phyloP scores from a whole-genome alignment of 2,329 filamentous ascomycete genomes.

The Leptographium wingfieldii region DNA sequence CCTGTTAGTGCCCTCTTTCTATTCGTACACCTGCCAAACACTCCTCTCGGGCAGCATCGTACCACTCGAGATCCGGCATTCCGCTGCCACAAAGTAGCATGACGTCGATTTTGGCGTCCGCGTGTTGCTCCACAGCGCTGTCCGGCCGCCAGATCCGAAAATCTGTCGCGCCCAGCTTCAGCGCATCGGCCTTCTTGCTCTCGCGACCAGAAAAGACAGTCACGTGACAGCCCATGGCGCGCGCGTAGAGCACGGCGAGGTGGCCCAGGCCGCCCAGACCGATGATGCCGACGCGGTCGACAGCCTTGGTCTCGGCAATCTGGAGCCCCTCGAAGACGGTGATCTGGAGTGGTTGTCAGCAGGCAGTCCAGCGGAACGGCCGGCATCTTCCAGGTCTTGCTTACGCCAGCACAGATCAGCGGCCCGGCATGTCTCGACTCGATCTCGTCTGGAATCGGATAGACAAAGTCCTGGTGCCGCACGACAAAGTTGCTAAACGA shows the following conservation, averaged over 20 bases:
- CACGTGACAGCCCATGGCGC: conserved; percentile 13
- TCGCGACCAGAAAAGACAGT: conserved; percentile 7
- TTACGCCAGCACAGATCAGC: conserved; percentile 4
- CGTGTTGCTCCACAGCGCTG: conserved; percentile 23
- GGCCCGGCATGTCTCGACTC: neutral
- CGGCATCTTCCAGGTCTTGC: neutral
- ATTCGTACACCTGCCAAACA: neutral
- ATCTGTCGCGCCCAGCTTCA: conserved; percentile 6
- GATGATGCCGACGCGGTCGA: conserved; percentile 21
- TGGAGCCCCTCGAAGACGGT: conserved; percentile 25
- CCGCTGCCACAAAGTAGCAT: conserved; percentile 16
- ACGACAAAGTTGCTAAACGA: conserved; percentile 5
- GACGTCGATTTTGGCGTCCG: conserved; percentile 36
- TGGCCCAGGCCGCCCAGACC: conserved; percentile 48
- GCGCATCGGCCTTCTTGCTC: conserved; percentile 5
- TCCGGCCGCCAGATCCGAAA: conserved; percentile 19
- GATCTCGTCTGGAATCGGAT: conserved; percentile 3
- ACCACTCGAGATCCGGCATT: neutral
- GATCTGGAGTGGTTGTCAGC: neutral
- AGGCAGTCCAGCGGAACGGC: too few species aligned
- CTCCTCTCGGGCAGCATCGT: neutral
- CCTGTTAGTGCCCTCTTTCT: too few species aligned
- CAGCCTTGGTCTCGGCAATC: conserved; percentile 14
- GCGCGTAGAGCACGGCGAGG: conserved; percentile 49
- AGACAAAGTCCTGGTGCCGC: conserved; percentile 7